Evolutionary conservation across 768 basidiomycete genomes (phyloP), one percentile per base, ranked within the genome.

Genomic region (Obba rivulosa): DNA sequence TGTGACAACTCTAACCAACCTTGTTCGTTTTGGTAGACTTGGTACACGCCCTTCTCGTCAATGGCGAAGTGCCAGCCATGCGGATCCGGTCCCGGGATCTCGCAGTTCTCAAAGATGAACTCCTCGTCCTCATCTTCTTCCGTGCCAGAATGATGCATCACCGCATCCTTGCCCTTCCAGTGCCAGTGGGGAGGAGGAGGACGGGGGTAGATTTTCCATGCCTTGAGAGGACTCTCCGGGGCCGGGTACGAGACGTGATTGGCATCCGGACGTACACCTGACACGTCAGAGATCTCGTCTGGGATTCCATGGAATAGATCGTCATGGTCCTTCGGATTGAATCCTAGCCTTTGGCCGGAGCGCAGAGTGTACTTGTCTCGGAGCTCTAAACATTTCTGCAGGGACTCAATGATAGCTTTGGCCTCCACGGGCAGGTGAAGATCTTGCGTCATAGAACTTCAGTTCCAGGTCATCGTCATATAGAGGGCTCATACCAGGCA

Each of bases 141-240:
- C 11, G 50, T 38, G 4, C 22, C 46, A 3, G 35, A 53, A 60
- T 36, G 56, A 48, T 35, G 60, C 45, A 43, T 55, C 51, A 46
- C 20, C 67, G 47, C 48, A 67, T 43, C 74, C 75, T 9, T 69
- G 55, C 49, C 73, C 35, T 71, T 77, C 83, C 88, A 93, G 59
- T 92, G 91, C 96, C 96, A 99, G 58, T 93, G 93, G 0, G 94
- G 95, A 3, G 91, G 89, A 0, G 96, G 96, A 4, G 96, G 94
- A 10, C 73, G 77, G 0, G 96, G 96, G 57, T 96, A 96, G 55
- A 97, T 87, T 46, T 77, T 79, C 96, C 96, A 99, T 3, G 79
- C 70, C 34, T 77, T 58, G 55, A 76, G 70, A 14, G 67, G 61
- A n/a, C 62, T 62, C 34, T 65, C 39, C 5, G 66, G 43, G 1